These are phyloP conservation scores for Colletotrichum musae DNA, from an alignment of 2,329 filamentous ascomycete species.

Conservation along the genomic window DNA sequence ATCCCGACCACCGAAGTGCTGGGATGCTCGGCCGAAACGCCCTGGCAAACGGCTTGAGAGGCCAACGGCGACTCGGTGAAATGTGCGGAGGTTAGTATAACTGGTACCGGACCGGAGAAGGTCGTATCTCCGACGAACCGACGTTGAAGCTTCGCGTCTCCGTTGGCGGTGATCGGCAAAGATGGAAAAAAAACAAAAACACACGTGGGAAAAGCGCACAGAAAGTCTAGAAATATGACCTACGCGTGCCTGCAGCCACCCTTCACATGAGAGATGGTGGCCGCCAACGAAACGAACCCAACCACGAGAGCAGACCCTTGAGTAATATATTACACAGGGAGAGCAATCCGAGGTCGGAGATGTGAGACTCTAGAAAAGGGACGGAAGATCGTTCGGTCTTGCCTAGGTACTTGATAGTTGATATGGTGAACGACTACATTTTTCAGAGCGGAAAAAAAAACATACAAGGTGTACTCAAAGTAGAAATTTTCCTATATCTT, in stretches of 20 bases:
- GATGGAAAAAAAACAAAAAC: neutral
- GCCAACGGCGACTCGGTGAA: neutral
- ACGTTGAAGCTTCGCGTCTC: conserved; percentile 1
- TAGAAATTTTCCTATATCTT: no score
- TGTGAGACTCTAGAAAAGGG: neutral
- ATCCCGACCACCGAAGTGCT: neutral
- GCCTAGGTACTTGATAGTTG: no score
- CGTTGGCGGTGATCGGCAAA: conserved; percentile 2
- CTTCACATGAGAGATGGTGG: neutral
- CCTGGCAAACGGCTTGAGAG: neutral
- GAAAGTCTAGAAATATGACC: conserved; percentile 1
- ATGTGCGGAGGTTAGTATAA: neutral
- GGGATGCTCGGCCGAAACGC: neutral
- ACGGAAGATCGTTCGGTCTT: neutral
- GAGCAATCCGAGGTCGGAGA: conserved; percentile 13
- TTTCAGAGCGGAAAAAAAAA: no score
- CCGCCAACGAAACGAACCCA: no score
- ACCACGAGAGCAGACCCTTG: no score
- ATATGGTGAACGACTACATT: no score
- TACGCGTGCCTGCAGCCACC: neutral
- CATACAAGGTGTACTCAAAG: no score
- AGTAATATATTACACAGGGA: no score
- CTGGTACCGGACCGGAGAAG: conserved; percentile 1
- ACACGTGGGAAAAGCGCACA: neutral
- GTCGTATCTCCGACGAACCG: conserved; percentile 41